phyloP scores from a whole-genome alignment of 2,329 filamentous ascomycete genomes.

The Teratosphaeria gauchensis region DNA sequence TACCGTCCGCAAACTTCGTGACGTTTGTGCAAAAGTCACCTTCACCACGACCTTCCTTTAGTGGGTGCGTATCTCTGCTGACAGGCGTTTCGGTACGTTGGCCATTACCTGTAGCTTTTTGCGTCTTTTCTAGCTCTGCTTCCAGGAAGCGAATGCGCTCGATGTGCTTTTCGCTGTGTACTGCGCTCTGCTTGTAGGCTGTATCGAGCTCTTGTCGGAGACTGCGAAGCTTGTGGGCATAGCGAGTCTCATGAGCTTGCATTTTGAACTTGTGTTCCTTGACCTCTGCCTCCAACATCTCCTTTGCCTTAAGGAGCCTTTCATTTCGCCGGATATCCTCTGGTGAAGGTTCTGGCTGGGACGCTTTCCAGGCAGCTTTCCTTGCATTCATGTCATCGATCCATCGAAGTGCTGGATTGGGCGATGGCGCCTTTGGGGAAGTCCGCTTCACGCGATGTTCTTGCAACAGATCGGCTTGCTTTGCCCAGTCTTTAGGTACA shows the following conservation, averaged over 20 bases:
- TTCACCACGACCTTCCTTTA: constrained; percentile 23
- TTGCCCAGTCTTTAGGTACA: constrained; percentile 17
- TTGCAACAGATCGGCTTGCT: constrained; percentile 20
- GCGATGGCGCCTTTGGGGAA: constrained; percentile 2
- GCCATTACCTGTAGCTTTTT: constrained; percentile 8
- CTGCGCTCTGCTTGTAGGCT: constrained; percentile 21
- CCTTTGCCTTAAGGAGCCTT: constrained; percentile 17
- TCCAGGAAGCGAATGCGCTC: constrained; percentile 15
- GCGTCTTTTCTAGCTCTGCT: constrained; percentile 11
- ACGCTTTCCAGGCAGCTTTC: constrained; percentile 8
- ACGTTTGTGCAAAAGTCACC: constrained; percentile 29
- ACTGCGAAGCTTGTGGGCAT: constrained; percentile 16
- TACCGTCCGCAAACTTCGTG: constrained; percentile 22
- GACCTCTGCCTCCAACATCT: constrained; percentile 14
- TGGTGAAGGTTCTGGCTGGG: constrained; percentile 4
- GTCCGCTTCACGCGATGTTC: constrained; percentile 19
- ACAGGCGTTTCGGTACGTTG: neutral
- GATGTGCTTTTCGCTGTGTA: constrained; percentile 18
- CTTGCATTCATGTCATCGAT: constrained; percentile 18
- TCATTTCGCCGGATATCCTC: constrained; percentile 12
- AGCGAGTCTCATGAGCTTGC: constrained; percentile 7
- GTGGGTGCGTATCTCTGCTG: neutral
- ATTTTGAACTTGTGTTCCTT: constrained; percentile 19
- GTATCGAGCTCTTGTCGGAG: constrained; percentile 17
- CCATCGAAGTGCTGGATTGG: constrained; percentile 11